Percentiles rank a stretch among this genome's conserved stretches.
These are phyloP conservation scores for Mucor piriformis DNA, from an alignment of 371 early-diverging fungal genomes.

Conservation along the genomic window DNA sequence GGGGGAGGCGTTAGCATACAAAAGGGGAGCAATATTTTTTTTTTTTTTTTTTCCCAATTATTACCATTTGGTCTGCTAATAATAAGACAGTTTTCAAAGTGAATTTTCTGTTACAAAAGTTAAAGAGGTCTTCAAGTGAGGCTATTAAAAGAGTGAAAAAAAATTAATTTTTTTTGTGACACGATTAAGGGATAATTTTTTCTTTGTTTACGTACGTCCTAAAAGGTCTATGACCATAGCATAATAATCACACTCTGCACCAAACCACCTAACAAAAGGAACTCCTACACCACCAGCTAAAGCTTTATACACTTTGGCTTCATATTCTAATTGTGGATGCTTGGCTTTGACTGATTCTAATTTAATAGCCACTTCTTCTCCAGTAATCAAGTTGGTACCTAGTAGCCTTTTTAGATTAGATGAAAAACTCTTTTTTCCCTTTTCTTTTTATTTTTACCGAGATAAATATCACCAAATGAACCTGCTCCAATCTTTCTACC, in stretches of 20 bases:
- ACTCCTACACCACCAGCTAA: constrained; percentile 96
- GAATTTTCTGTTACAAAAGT: constrained; percentile 97
- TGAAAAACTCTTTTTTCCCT: neutral
- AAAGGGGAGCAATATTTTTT: neutral
- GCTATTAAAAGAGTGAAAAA: constrained; percentile 29
- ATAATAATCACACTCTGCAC: constrained; percentile 92
- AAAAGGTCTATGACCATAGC: constrained; percentile 99
- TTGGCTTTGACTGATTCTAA: constrained; percentile 91
- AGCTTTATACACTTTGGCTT: constrained; percentile 93
- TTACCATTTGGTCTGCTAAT: constrained; percentile 98
- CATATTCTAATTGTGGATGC: constrained; percentile 98
- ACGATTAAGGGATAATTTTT: neutral
- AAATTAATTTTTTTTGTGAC: neutral
- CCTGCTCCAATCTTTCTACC: constrained; percentile 98
- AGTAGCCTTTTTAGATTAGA: neutral
- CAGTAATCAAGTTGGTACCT: constrained; percentile 92
- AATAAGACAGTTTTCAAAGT: constrained; percentile 97
- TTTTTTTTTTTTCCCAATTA: neutral
- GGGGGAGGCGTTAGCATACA: neutral
- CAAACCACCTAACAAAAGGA: constrained; percentile 94
- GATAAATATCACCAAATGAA: constrained; percentile 99
- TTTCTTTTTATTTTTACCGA: constrained; percentile 60
- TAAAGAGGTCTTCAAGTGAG: constrained; percentile 98
- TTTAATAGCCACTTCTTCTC: constrained; percentile 97
- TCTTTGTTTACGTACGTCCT: constrained; percentile 67